Evolutionary conservation across 257 asterid genomes (phyloP), one percentile per base, ranked within the genome.

Genomic region (Mitragyna speciosa): DNA sequence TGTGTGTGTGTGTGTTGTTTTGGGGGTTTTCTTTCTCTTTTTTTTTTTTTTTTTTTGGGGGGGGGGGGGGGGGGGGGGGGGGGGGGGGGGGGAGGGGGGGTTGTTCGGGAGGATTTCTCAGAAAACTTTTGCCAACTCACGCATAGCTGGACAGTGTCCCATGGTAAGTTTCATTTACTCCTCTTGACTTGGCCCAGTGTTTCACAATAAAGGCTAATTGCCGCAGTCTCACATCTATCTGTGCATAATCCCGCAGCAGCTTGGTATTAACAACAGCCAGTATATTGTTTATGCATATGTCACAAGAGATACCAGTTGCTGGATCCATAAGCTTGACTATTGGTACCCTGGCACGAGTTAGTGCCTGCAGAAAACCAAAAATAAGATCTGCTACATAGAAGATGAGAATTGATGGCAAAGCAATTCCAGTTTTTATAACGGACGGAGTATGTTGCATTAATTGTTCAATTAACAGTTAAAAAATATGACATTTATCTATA

Each of bases 61-160:
- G 2, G 41, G 2, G 41, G 41, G 41, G 41, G 41, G 41, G 41
- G 41, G 41, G 41, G 41, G 41, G 41, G 41, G 41, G 41, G 41
- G 41, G 41, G 41, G 41, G 2, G 41, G 2, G 41, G 2, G 41
- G 41, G 41, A 4, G 41, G 41, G 41, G 41, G 41, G 41, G 41
- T 36, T 36, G 41, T 4, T 1, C 3, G 4, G 41, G 41, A 30
- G 6, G 26, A 66, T 49, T 59, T 47, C 39, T 2, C 24, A 6
- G 41, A 64, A 19, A 78, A 43, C 0, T 48, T 20, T 10, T n/a
- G 20, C 22, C n/a, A 56, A 89, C 99, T 88, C 85, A 96, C 98
- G 99, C 98, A 85, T 96, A 96, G 79, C 99, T 96, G 70, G 98
- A 96, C 61, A 96, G 93, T 52, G 99, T 96, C 87, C 98, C 99